phyloP scores from a whole-genome alignment of 768 basidiomycete genomes.

The Chalciporus sphaerocephalus region DNA sequence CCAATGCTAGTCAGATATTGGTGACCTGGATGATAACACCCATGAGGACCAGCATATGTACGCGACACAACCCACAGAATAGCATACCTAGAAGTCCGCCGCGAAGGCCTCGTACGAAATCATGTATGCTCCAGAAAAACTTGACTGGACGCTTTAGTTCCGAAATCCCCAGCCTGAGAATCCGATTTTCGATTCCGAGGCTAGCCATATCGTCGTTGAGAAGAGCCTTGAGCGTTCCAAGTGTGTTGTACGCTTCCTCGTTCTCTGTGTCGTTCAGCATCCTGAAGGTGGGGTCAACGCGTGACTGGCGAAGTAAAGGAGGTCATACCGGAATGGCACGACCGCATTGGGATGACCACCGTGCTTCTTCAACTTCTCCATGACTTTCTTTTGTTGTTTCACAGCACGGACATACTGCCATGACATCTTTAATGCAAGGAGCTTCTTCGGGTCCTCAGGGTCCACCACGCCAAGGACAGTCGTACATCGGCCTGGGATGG shows the following conservation, averaged over 20 bases:
- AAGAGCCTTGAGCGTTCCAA: conserved; percentile 6
- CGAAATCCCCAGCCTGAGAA: conserved; percentile 1
- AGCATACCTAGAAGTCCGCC: conserved; percentile 13
- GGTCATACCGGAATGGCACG: not conserved
- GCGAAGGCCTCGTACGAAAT: conserved; percentile 15
- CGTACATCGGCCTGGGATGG: conserved; percentile 11
- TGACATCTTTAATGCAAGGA: conserved; percentile 1
- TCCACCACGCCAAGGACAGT: conserved; percentile 5
- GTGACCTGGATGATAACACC: conserved; percentile 1
- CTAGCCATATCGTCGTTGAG: not conserved
- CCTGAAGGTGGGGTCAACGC: too few relatives aligned
- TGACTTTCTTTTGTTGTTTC: not conserved
- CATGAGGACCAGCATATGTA: not conserved
- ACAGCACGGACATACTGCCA: conserved; percentile 8
- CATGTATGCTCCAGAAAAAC: conserved; percentile 18
- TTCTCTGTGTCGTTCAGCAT: too few relatives aligned
- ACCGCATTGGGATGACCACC: not conserved
- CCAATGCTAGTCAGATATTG: not conserved
- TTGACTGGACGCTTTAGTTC: conserved; percentile 9
- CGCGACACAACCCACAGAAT: not conserved
- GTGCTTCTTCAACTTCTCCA: not conserved
- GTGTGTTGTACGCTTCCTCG: not conserved
- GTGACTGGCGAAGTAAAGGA: not conserved
- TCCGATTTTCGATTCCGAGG: not conserved
- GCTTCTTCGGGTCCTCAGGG: not conserved